Conservation (phyloP, 1,139 yeast genomes). For the Candida smagusa region DNA sequence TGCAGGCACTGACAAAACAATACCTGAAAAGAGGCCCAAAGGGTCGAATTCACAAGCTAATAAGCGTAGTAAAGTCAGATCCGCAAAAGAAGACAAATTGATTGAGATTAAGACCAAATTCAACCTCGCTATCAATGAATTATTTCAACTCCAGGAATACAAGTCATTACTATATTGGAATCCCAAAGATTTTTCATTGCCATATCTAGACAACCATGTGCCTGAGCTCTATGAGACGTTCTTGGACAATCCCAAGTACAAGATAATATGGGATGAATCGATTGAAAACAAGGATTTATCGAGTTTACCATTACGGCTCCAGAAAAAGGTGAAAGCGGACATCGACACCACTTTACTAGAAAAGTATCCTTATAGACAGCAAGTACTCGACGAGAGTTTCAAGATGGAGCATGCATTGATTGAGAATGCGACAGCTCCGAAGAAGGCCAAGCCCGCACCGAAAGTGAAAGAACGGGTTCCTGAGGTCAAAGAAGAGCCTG, state of each 20-base stretch:
- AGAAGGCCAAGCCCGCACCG: background rate
- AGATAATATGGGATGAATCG: constrained; percentile 33
- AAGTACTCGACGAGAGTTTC: constrained; percentile 24
- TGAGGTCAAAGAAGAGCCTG: constrained; percentile 10
- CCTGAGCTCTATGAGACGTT: constrained; percentile 39
- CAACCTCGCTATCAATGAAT: constrained; percentile 44
- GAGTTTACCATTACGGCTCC: constrained; percentile 39
- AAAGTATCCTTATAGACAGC: constrained; percentile 36
- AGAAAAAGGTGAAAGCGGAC: constrained; percentile 44
- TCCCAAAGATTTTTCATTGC: constrained; percentile 43
- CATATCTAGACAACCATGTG: constrained; percentile 13
- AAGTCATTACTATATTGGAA: constrained; percentile 60
- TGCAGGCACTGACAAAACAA: background rate
- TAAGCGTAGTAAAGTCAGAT: constrained; percentile 2
- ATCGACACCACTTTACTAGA: constrained; percentile 30
- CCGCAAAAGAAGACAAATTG: constrained; percentile 20
- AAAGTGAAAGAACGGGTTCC: constrained; percentile 1
- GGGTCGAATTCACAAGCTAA: constrained; percentile 1
- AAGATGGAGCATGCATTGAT: constrained; percentile 23
- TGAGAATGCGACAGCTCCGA: constrained; percentile 6
- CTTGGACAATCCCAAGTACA: constrained; percentile 24
- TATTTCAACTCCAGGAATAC: constrained; percentile 58
- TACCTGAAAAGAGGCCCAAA: constrained; percentile 4
- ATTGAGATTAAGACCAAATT: constrained; percentile 41
- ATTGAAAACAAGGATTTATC: constrained; percentile 27